Evolutionary conservation across 768 basidiomycete species (phyloP), one percentile per base, ranked within the genome.

Genomic region (Trichaptum fuscoviolaceum): DNA sequence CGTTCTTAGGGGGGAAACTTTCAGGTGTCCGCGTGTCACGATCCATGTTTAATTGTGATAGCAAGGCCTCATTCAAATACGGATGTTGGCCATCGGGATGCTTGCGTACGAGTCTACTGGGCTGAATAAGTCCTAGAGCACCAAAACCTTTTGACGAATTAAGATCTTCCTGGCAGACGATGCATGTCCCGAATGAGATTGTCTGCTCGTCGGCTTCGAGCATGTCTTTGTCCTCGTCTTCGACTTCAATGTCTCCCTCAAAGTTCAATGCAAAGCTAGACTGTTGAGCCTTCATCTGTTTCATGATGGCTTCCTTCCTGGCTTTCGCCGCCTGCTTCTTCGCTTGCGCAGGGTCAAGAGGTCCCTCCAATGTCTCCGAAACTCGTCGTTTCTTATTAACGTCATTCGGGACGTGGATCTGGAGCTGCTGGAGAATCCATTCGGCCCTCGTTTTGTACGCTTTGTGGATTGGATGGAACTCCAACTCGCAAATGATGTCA

Each of bases 111-210:
- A 95, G 78, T 60, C 91, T 84, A 75, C 95, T 96, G 0, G 96
- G 91, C 72, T 98, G 96, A 7, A 99, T 74, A 60, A 96, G 79
- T 0, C 92, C 93, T 20, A 99, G 85, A 34, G 86, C 85, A 6
- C 97, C 97, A 75, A 97, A 99, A 0, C 92, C 80, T 67, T 85
- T 83, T 18, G 83, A 77, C 1, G 83, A 73, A 70, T 87, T 91
- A 63, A 98, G 85, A 67, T 95, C 93, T 73, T 99, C 97, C 74
- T 99, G 97, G 71, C 97, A 99, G 10, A 99, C 95, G 68, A 99
- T 99, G 74, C 97, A 99, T n/a, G 90, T 91, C 1, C 96, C 96
- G 67, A 88, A 90, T 15, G 89, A 89, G 1, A 83, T 74, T 24
- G 82, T 73, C 61, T 82, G 79, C 20, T 83, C 83, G 1, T 76